Conservation (phyloP, 169 alveolate genomes). For the Plasmodium inui region DNA sequence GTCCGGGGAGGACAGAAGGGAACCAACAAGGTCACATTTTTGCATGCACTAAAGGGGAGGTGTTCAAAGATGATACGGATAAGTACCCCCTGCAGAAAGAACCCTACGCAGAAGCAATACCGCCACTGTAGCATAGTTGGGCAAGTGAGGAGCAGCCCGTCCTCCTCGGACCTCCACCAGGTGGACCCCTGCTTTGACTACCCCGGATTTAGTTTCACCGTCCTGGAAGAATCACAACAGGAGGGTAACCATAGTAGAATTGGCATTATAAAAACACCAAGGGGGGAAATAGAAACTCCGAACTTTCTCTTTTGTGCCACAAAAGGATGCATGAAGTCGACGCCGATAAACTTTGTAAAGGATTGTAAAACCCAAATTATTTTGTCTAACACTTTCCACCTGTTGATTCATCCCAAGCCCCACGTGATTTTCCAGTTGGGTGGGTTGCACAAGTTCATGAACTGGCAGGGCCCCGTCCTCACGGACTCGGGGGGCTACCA, state of each 20-base stretch:
- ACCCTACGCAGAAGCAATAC: background rate
- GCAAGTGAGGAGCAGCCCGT: background rate
- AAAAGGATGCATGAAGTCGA: conserved; percentile 92
- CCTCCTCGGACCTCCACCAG: background rate
- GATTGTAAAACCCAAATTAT: conserved; percentile 74
- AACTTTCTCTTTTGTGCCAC: conserved; percentile 99
- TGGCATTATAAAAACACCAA: conserved; percentile 94
- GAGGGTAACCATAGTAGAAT: conserved; percentile 88
- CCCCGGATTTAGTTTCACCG: conserved; percentile 32
- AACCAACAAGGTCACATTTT: background rate
- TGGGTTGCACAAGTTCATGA: conserved; percentile 96
- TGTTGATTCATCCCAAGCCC: conserved; percentile 96
- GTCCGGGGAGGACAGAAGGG: background rate
- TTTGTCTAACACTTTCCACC: conserved; percentile 97
- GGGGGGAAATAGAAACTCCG: conserved; percentile 95
- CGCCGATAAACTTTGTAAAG: conserved; percentile 81
- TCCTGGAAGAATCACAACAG: conserved; percentile 21
- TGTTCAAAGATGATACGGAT: background rate
- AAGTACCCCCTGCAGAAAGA: background rate
- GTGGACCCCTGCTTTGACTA: background rate
- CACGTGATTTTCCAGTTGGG: conserved; percentile 91
- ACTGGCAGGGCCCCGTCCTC: conserved; percentile 94
- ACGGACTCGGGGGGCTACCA: conserved; percentile 99
- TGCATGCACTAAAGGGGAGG: background rate
- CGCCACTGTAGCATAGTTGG: background rate